Conservation (phyloP, 2,329 filamentous ascomycete genomes). For the Alternaria ethzedia region DNA sequence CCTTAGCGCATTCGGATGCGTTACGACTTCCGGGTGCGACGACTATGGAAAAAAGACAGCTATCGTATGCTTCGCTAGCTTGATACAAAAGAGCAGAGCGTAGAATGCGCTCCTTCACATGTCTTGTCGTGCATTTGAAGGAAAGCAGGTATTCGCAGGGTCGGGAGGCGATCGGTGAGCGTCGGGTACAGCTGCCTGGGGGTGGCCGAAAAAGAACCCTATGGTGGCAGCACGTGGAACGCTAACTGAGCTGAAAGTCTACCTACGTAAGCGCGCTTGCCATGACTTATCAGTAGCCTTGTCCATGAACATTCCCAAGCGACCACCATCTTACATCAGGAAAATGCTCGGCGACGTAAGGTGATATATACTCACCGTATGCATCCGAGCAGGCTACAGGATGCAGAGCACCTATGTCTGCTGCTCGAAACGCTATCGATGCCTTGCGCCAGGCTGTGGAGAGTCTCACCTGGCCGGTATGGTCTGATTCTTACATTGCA, state of each 20-base stretch:
- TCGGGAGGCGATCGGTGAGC: slow-evolving; percentile 1
- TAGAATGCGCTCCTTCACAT: neutral
- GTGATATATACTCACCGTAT: neutral
- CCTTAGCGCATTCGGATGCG: neutral
- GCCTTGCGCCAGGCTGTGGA: neutral
- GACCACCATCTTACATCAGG: slow-evolving; percentile 1
- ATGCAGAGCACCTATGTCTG: neutral
- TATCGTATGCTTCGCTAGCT: neutral
- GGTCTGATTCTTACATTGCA: neutral
- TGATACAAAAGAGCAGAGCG: neutral
- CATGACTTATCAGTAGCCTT: slow-evolving; percentile 18
- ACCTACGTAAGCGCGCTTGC: slow-evolving; percentile 16
- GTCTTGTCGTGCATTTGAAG: neutral
- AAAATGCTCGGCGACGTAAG: neutral
- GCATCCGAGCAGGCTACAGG: neutral
- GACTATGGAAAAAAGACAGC: neutral
- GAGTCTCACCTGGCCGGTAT: neutral
- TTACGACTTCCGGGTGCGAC: neutral
- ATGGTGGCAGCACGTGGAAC: slow-evolving; percentile 6
- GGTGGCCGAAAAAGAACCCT: neutral
- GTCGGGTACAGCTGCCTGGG: slow-evolving; percentile 1
- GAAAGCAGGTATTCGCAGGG: neutral
- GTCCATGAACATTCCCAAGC: slow-evolving; percentile 1
- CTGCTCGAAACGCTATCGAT: neutral
- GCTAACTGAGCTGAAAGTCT: neutral